These are phyloP conservation scores for Vanrija pseudolonga DNA, from an alignment of 1,284 basidiomycete genomes.

Conservation along the genomic window DNA sequence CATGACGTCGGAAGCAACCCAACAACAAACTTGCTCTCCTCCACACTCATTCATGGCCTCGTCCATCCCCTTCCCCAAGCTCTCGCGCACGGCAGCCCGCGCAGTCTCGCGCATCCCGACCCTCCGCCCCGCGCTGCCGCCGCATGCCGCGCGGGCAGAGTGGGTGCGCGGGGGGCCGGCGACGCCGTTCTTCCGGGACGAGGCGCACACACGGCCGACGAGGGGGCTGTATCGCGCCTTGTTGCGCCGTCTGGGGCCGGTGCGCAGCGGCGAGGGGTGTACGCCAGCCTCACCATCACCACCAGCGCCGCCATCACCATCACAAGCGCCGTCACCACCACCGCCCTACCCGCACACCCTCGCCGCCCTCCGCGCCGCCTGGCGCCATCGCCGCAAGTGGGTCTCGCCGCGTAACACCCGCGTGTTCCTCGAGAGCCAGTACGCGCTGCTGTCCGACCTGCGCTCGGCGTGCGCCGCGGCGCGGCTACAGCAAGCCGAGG, in stretches of 20 bases:
- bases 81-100: too few species aligned
- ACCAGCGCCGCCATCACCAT: background rate
- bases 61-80: too few species aligned
- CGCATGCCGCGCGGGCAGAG: too few species aligned
- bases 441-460: constrained; percentile 18
- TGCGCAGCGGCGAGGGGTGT: background rate
- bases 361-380: constrained; percentile 16
- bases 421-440: constrained; percentile 23
- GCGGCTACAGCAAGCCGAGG: background rate
- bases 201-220: constrained; percentile 70
- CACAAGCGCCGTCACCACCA: background rate
- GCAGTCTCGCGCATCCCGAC: too few species aligned
- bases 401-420: constrained; percentile 18
- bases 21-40: too few species aligned
- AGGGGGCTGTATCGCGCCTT: constrained; percentile 68
- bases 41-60: too few species aligned
- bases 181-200: constrained; percentile 63
- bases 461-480: background rate
- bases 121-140: too few species aligned
- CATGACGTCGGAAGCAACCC: too few species aligned
- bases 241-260: constrained; percentile 47
- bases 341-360: constrained; percentile 1
- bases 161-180: too few species aligned
- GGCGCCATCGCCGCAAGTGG: constrained; percentile 15
- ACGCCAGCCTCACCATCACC: background rate